Evolutionary conservation across 306 rosid species (phyloP), one percentile per base, ranked within the genome.

Genomic region (Castanea mollissima): DNA sequence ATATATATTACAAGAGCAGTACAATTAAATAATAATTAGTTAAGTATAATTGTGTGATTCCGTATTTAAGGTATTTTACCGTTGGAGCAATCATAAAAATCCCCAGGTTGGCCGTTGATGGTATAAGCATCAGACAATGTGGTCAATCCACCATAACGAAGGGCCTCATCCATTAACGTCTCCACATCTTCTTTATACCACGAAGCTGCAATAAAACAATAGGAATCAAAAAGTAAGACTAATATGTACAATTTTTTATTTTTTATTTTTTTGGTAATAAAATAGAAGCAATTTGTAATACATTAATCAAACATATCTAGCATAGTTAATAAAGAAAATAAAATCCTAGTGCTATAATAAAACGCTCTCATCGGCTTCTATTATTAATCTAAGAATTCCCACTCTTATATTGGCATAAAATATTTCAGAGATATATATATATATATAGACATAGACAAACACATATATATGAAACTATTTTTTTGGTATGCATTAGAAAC

Each of bases 51-150:
- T 58, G 12, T n/a, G 27, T 8, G 19, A 15, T 63, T 63, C 20
- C 18, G 4, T 63, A 5, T 23, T 23, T 23, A 23, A 23, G 23
- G 23, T 23, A 23, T 29, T 5, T 13, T 51, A 75, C 88, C 85
- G 31, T 6, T 71, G 58, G 88, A 85, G 76, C 83, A 85, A 14
- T 69, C 73, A 21, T 44, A 82, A 4, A 78, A 67, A 65, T 85
- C 85, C 38, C 88, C 88, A 0, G 86, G 88, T 65, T 85, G 78
- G 32, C 88, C 85, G 41, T 85, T 85, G 7, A 85, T 82, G 23
- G 85, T 69, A 44, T 62, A 29, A 64, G 88, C 83, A 75, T 85
- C 86, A 19, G 88, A 85, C 2, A 15, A 9, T 16, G 73, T 78
- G 12, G 88, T 68, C 16, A 68, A 35, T 35, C 72, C 72, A 19